Percentiles rank a stretch among this genome's conserved stretches.
Evolutionary conservation across 257 asterid genomes (phyloP).

Genomic region (Verbascum thapsus): DNA sequence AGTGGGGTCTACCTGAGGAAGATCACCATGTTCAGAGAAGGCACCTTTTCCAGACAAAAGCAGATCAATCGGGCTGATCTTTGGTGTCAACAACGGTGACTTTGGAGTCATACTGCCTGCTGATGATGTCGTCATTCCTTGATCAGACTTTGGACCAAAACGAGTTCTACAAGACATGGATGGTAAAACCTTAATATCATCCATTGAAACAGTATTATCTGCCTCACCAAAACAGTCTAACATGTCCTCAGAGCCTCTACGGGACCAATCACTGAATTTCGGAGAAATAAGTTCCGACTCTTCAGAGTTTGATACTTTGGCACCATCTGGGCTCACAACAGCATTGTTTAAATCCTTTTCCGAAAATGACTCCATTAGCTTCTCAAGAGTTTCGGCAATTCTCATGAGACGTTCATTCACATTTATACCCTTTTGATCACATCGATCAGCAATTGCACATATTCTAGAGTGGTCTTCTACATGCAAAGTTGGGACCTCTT

Average conservation of each 20-base stretch:
- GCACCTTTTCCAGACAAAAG: constrained; percentile 88
- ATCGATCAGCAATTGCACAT: constrained; percentile 96
- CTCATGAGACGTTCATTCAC: constrained; percentile 86
- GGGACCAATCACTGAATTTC: constrained; percentile 94
- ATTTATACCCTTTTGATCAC: constrained; percentile 89
- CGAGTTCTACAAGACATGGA: constrained; percentile 90
- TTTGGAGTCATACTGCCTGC: constrained; percentile 99
- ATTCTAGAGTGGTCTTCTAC: constrained; percentile 98
- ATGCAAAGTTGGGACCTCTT: constrained; percentile 92
- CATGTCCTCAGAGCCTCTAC: constrained; percentile 98
- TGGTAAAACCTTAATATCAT: constrained; percentile 80
- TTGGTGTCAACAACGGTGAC: constrained; percentile 92
- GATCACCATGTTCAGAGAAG: constrained; percentile 90
- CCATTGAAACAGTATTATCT: constrained; percentile 71
- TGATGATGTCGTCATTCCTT: constrained; percentile 96
- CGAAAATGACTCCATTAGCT: constrained; percentile 79
- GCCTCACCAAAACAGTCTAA: constrained; percentile 84
- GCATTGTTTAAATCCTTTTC: constrained; percentile 29
- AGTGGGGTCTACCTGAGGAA: constrained; percentile 74
- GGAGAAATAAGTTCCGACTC: constrained; percentile 93
- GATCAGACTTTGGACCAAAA: constrained; percentile 96
- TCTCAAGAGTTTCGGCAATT: constrained; percentile 91
- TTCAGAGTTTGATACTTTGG: constrained; percentile 68
- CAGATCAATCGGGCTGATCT: constrained; percentile 79
- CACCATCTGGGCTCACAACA: constrained; percentile 54